These are phyloP conservation scores for Podospora appendiculata DNA, from an alignment of 495 filamentous ascomycete genomes.

Conservation along the genomic window DNA sequence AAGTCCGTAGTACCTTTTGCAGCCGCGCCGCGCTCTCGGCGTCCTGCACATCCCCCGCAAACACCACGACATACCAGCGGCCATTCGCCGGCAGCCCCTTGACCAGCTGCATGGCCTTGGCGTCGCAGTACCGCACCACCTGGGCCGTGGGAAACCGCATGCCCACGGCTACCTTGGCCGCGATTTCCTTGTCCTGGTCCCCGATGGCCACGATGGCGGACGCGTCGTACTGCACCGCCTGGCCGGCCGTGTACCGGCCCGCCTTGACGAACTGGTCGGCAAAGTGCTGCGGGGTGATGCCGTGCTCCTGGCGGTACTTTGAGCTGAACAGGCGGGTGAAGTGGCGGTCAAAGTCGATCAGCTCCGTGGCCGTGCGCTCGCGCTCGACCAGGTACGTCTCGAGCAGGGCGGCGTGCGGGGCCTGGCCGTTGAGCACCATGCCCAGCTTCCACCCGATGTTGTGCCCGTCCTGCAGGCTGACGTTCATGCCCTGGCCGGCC, in stretches of 20 bases:
- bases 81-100: slow-evolving; percentile 45
- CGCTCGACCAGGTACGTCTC: slow-evolving; percentile 66
- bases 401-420: slow-evolving; percentile 40
- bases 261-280: slow-evolving; percentile 53
- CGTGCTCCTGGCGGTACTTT: slow-evolving; percentile 25
- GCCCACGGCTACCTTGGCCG: slow-evolving; percentile 41
- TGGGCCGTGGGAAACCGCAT: slow-evolving; percentile 51
- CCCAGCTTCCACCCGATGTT: slow-evolving; percentile 81
- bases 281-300: slow-evolving; percentile 35
- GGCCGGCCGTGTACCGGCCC: slow-evolving; percentile 56
- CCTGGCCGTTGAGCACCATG: slow-evolving; percentile 50
- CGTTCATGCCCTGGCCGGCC: slow-evolving; percentile 70
- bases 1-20: slow-evolving; percentile 28
- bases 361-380: slow-evolving; percentile 55
- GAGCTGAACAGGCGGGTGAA: slow-evolving; percentile 56
- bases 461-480: slow-evolving; percentile 44
- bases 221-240: slow-evolving; percentile 51
- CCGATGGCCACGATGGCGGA: slow-evolving; percentile 28
- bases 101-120: slow-evolving; percentile 45
- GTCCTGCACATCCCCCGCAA: slow-evolving; percentile 44
- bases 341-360: slow-evolving; percentile 67
- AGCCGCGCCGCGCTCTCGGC: slow-evolving; percentile 24
- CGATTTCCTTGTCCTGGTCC: slow-evolving; percentile 22
- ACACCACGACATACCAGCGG: slow-evolving; percentile 53
- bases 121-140: slow-evolving; percentile 51